A percentile compares a stretch with the other conserved stretches of the same genome.
Conservation (phyloP, 345 rosid species). For the Ceriops zippeliana region DNA sequence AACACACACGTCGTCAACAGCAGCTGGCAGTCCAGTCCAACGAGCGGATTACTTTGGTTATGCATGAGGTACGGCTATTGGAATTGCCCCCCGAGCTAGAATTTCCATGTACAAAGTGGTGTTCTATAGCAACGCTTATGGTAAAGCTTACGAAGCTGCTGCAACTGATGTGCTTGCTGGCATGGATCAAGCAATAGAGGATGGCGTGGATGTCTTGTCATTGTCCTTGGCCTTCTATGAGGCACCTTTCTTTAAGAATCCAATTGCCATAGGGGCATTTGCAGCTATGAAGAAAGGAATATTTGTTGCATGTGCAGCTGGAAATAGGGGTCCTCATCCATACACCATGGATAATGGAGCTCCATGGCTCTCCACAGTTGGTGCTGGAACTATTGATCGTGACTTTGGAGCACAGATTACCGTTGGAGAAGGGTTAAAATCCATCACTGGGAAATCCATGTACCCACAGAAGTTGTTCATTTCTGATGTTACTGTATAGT, state of each 20-base stretch:
- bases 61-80: constrained; percentile 42
- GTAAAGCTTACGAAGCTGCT: constrained; percentile 23
- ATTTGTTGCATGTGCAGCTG: constrained; percentile 47
- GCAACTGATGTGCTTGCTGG: constrained; percentile 45
- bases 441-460: constrained; percentile 30
- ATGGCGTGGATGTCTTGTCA: constrained; percentile 46
- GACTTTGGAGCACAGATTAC: constrained; percentile 26
- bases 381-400: constrained; percentile 39
- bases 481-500: constrained; percentile 31
- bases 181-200: constrained; percentile 52
- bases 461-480: constrained; percentile 39
- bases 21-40: constrained; percentile 33
- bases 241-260: constrained; percentile 41
- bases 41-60: constrained; percentile 44
- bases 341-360: constrained; percentile 40
- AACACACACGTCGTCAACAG: constrained; percentile 47
- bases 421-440: constrained; percentile 17
- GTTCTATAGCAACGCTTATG: constrained; percentile 12
- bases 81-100: constrained; percentile 48
- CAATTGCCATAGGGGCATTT: constrained; percentile 52
- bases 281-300: constrained; percentile 49
- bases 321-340: constrained; percentile 40
- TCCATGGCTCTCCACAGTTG: constrained; percentile 45
- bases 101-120: constrained; percentile 53
- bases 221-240: constrained; percentile 35